Evolutionary conservation across 176 grass and related monocot genomes (phyloP), one percentile per base, ranked within the genome.

Genomic region (Avena sativa): DNA sequence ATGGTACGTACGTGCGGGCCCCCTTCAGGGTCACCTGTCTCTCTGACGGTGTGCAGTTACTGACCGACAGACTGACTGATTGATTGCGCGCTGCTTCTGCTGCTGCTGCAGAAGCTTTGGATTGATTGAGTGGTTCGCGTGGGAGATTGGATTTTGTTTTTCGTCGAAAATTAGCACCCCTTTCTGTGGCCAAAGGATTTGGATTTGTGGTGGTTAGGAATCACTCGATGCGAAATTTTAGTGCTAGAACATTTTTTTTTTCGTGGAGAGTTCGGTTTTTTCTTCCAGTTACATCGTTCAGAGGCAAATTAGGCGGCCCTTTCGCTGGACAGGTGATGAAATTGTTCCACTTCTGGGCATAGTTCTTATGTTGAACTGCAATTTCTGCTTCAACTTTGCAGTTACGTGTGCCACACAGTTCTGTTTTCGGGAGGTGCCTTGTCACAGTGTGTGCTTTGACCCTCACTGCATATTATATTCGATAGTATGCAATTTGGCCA

Each of bases 1-100:
- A 89, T 93, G 87, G 94, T 95, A 88, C 82, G 83, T 84, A 0
- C 30, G 16, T 2, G 19, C 11, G 4, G 4, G 19, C 1, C 34
- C 34, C 4, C 28, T 6, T 2, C 0, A 12, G 12, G 12, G 15
- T 8, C 1, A 25, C 17, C n/a, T 21, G 4, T 26, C 44, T 28
- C 43, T 79, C 74, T 56, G 28, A 48, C 50, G 3, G 28, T 1
- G 20, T 62, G 77, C n/a, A 12, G 55, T 21, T n/a, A 40, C 40
- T 8, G 77, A 46, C 38, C 0, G 77, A 66, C 26, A 0, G 21
- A 28, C 61, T 3, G 63, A 34, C 26, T 55, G 73, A 76, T 20
- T 79, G 51, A 11, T 58, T 51, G 47, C 10, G 17, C 28, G 10
- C 47, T 52, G 55, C 76, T 40, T 2, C 56, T 40, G 8, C 60